Conservation (phyloP, 108 stramenopile genomes). For the Skeletonema potamos region DNA sequence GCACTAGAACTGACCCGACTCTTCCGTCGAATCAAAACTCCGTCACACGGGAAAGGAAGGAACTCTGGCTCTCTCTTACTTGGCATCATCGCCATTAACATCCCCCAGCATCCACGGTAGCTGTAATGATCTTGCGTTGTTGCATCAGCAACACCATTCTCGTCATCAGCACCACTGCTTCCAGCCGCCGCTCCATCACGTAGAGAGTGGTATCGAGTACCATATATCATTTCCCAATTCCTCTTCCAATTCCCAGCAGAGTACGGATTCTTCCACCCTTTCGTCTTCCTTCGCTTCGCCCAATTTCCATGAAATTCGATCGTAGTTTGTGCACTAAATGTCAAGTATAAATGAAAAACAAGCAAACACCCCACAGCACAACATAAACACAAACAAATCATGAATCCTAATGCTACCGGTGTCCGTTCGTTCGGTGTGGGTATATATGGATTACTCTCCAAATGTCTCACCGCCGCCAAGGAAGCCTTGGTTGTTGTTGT, state of each 20-base stretch:
- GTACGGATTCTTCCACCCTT: conserved; percentile 76
- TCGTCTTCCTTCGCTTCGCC: conserved; percentile 40
- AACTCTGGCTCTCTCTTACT: conserved; percentile 76
- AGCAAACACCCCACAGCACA: conserved; percentile 65
- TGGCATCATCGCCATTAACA: conserved; percentile 60
- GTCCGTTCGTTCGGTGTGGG: conserved; percentile 66
- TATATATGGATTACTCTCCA: conserved; percentile 49
- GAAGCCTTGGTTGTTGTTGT: too few species aligned
- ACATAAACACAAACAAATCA: conserved; percentile 82
- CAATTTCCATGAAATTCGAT: conserved; percentile 92
- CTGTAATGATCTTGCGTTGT: conserved; percentile 6
- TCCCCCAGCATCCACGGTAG: conserved; percentile 14
- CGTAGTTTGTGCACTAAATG: conserved; percentile 80
- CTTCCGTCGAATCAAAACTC: conserved; percentile 47
- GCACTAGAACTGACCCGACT: background rate
- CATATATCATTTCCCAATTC: conserved; percentile 84
- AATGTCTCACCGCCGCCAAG: conserved; percentile 25
- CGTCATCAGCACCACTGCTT: background rate
- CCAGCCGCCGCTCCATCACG: background rate
- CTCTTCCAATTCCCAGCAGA: conserved; percentile 59
- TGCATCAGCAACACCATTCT: background rate
- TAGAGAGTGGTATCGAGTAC: conserved; percentile 9
- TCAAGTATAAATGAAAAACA: conserved; percentile 83
- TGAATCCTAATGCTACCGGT: conserved; percentile 73
- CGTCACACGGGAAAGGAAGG: conserved; percentile 78